Evolutionary conservation across 495 filamentous ascomycete genomes (phyloP), one percentile per base, ranked within the genome.

Genomic region (Neurospora sp.): DNA sequence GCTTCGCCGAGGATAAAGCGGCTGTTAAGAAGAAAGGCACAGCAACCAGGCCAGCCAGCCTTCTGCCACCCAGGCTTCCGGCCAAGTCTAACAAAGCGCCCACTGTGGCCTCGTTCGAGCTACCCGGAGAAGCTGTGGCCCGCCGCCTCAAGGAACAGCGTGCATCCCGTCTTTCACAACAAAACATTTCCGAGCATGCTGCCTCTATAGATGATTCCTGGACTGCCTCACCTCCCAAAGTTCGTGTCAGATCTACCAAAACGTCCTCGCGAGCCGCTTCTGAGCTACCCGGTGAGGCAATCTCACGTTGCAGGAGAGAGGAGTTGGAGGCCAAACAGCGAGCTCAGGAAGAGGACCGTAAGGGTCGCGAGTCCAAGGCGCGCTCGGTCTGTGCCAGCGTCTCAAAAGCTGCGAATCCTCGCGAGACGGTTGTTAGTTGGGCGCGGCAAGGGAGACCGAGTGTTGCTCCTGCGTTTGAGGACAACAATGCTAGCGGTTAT

Each of bases 41-140:
- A 24, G 75, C 74, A 8, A 81, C 78, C 34, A 77, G 83, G 13
- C 83, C 84, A 24, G 54, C 81, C 15, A 86, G 83, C 76, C 80
- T 86, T 7, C 77, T 84, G 19, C 83, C 83, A 19, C 85, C 85
- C 37, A 88, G 83, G 70, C 78, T 81, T n/a, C 74, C 78, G 31
- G 75, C 79, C 69, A 87, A 88, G 83, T 91, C 90, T 13, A 83
- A 79, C 36, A 93, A 92, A 74, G 82, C 86, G 31, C 86, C 86
- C 8, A 93, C 91, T 1, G 83, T 85, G n/a, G 79, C 92, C 7
- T 88, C 84, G 0, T 94, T 93, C 77, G 87, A 90, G 77, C 85
- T 94, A 5, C 90, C 91, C 4, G 92, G 92, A 36, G 92, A 93
- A 70, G 90, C 89, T 6, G 83, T 93, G 10, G 88, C 91, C 71